phyloP scores from a whole-genome alignment of 2,329 filamentous ascomycete species.

The Calonectria pseudoreteaudii region DNA sequence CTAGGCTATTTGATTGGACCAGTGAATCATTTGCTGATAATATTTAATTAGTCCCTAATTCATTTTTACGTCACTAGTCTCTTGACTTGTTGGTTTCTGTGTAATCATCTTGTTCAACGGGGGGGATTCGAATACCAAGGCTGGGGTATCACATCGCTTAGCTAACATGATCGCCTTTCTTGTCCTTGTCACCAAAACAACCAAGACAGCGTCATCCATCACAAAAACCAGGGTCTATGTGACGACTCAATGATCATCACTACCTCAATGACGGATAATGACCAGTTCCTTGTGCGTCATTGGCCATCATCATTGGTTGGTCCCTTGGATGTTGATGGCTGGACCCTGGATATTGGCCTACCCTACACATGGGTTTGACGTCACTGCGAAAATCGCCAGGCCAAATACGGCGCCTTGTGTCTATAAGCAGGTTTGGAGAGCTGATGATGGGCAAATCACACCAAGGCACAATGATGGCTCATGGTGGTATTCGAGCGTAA shows the following conservation, averaged over 20 bases:
- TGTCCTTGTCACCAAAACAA: background rate
- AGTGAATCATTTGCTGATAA: background rate
- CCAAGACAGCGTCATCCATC: constrained; percentile 11
- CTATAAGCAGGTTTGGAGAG: constrained; percentile 21
- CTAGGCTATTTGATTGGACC: background rate
- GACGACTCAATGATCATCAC: constrained; percentile 2
- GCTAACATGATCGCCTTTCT: background rate
- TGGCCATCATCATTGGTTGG: constrained; percentile 6
- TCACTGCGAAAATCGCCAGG: constrained; percentile 30
- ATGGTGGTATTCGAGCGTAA: background rate
- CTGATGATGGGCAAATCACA: background rate
- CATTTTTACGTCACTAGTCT: background rate
- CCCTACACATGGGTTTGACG: constrained; percentile 30
- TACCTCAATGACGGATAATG: background rate
- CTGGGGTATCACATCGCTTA: background rate
- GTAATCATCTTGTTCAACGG: background rate
- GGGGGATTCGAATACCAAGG: background rate
- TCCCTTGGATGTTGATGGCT: background rate
- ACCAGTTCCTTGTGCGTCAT: constrained; percentile 16
- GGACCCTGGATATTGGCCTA: constrained; percentile 6
- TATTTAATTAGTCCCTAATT: background rate
- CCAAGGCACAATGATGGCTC: background rate
- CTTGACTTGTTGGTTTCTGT: background rate
- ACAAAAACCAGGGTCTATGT: background rate
- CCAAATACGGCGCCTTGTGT: constrained; percentile 7